Conservation (phyloP, 1,139 yeast genomes). For the Lodderomyces elongisporus region DNA sequence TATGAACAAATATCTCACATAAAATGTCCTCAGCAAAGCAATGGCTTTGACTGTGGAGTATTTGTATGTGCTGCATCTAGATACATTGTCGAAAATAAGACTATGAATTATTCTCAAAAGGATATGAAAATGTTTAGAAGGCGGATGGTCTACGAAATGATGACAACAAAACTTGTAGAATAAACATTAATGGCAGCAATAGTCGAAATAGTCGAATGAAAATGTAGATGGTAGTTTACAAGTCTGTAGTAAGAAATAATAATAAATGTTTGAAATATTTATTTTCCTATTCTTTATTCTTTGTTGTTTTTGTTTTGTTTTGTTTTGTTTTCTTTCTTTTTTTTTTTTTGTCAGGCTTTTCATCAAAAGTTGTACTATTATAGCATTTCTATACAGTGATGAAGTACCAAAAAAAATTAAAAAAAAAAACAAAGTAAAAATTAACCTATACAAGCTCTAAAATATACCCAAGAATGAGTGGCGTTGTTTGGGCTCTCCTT, state of each 20-base stretch:
- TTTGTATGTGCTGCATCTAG: slow-evolving; percentile 80
- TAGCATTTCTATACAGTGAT: no score
- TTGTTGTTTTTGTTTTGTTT: no score
- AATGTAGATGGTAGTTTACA: no score
- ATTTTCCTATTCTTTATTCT: not conserved
- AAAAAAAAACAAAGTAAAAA: slow-evolving; percentile 1
- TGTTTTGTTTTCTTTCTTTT: no score
- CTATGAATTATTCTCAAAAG: slow-evolving; percentile 53
- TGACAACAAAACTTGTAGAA: slow-evolving; percentile 17
- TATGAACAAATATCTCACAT: slow-evolving; percentile 31
- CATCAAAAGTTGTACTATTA: no score
- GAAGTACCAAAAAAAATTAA: no score
- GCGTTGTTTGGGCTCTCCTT: slow-evolving; percentile 3
- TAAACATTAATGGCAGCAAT: no score
- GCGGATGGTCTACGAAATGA: slow-evolving; percentile 59
- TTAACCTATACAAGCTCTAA: slow-evolving; percentile 1
- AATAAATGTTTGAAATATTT: slow-evolving; percentile 4
- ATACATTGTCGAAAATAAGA: slow-evolving; percentile 45
- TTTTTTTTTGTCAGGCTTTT: no score
- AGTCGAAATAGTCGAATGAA: no score
- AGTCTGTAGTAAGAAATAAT: no score
- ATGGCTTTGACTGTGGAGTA: slow-evolving; percentile 95
- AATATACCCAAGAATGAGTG: slow-evolving; percentile 9
- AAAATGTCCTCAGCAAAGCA: slow-evolving; percentile 77
- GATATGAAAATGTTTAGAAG: slow-evolving; percentile 70